phyloP scores from a whole-genome alignment of 208 protist genomes.

The Naegleria fowleri region DNA sequence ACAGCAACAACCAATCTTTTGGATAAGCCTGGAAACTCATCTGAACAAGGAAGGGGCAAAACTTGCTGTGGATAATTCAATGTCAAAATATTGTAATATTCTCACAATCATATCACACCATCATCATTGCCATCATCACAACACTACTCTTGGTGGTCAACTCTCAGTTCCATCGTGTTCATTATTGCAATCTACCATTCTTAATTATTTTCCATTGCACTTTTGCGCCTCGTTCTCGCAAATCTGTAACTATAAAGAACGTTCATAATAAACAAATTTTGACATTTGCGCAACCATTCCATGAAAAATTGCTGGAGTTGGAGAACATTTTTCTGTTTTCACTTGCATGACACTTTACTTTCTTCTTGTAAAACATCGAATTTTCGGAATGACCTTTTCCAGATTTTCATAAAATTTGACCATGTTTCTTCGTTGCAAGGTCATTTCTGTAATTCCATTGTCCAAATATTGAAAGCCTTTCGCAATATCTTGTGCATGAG shows the following conservation, averaged over 20 bases:
- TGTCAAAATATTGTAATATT: too few species aligned
- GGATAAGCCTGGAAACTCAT: background rate
- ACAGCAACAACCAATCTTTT: constrained; percentile 3
- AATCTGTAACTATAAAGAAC: background rate
- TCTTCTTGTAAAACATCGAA: background rate
- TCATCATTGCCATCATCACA: background rate
- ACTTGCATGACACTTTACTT: too few species aligned
- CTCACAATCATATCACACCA: too few species aligned
- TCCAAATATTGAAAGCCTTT: background rate
- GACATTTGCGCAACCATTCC: background rate
- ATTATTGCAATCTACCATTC: background rate
- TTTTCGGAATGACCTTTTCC: background rate
- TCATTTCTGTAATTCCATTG: background rate
- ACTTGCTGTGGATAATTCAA: background rate
- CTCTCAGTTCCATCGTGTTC: background rate
- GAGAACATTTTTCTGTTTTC: too few species aligned
- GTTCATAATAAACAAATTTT: background rate
- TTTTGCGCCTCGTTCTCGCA: background rate
- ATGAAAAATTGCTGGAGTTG: too few species aligned
- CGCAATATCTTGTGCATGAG: background rate
- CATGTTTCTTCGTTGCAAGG: background rate
- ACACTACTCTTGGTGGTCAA: background rate
- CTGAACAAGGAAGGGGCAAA: background rate
- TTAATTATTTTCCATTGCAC: background rate
- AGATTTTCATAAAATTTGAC: background rate